Evolutionary conservation across 129 eudicot species (phyloP).

Genomic region (carrot (Daucus carota)): DH1_v3.0 NC_030385.2:3175501-3176000

Average conservation of each 20-base stretch:
- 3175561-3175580: too few relatives aligned
- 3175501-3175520: too few relatives aligned
- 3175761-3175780: background rate
- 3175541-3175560: too few relatives aligned
- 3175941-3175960: background rate
- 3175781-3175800: background rate
- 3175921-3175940: constrained; percentile 6
- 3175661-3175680: too few relatives aligned
- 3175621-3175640: too few relatives aligned
- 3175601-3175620: too few relatives aligned
- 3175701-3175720: background rate
- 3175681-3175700: background rate
- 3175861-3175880: constrained; percentile 77
- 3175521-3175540: too few relatives aligned
- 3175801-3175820: constrained; percentile 33
- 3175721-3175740: background rate
- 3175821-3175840: constrained; percentile 94
- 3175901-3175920: constrained; percentile 64
- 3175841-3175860: constrained; percentile 68
- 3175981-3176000: background rate
- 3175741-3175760: background rate
- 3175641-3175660: too few relatives aligned
- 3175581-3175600: too few relatives aligned
- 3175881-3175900: constrained; percentile 84
- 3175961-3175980: background rate